A percentile compares a stretch with the other conserved stretches of the same genome.
Conservation (phyloP, 345 rosid genomes). For the Firmiana major region DNA sequence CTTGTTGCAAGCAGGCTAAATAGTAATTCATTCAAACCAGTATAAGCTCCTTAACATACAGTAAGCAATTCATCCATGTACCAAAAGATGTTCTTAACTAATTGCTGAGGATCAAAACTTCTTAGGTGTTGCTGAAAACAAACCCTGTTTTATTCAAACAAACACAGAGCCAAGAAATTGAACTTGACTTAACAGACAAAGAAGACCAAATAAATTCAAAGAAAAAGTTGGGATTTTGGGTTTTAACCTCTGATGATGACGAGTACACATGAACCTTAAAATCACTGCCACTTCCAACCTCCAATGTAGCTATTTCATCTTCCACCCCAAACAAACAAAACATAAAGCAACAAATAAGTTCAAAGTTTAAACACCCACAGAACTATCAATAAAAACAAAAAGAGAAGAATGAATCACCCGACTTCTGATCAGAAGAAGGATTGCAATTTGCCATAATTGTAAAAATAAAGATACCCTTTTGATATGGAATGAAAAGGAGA, state of each 20-base stretch:
- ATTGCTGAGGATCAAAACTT: too few relatives aligned
- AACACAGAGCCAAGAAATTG: neutral
- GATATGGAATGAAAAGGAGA: slow-evolving; percentile 1
- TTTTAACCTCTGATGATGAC: slow-evolving; percentile 58
- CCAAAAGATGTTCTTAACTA: too few relatives aligned
- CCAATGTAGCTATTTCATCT: slow-evolving; percentile 27
- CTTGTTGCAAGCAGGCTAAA: neutral
- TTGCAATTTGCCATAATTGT: slow-evolving; percentile 1
- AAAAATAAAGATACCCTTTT: slow-evolving; percentile 3
- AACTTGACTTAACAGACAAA: neutral
- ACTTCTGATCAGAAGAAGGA: slow-evolving; percentile 13
- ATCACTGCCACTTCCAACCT: slow-evolving; percentile 32
- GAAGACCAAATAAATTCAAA: neutral
- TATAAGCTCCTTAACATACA: neutral
- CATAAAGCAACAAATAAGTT: slow-evolving; percentile 7
- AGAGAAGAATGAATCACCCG: slow-evolving; percentile 18
- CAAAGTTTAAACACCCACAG: neutral
- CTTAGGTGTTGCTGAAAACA: too few relatives aligned
- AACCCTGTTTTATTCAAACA: neutral
- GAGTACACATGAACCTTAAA: slow-evolving; percentile 52
- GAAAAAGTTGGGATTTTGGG: neutral
- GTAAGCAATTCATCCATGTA: too few relatives aligned
- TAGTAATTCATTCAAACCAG: neutral
- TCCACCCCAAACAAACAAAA: slow-evolving; percentile 6
- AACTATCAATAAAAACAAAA: neutral